Evolutionary conservation across 306 rosid genomes (phyloP).

Genomic region (Inga oerstediana): DNA sequence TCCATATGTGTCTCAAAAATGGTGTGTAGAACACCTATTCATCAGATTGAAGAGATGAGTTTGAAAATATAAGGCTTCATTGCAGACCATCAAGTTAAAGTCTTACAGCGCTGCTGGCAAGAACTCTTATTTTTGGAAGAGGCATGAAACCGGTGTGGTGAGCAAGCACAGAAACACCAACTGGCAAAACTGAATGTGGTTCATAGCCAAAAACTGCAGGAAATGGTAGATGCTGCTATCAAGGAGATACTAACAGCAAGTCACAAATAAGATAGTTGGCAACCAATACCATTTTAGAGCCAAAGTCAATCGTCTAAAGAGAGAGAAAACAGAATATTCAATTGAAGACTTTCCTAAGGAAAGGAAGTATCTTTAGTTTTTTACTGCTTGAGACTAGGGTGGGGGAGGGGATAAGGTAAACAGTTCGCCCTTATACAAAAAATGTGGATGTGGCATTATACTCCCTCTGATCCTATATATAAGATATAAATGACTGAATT

Average conservation of each 20-base stretch:
- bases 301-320: not conserved
- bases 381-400: not conserved
- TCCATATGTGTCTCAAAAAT: conserved; percentile 93
- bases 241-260: conserved; percentile 21
- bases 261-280: conserved; percentile 10
- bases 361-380: no score
- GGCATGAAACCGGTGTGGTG: conserved; percentile 91
- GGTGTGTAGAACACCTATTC: conserved; percentile 86
- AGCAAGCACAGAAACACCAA: conserved; percentile 83
- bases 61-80: conserved; percentile 21
- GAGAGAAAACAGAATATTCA: not conserved
- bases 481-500: no score
- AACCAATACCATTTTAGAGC: not conserved
- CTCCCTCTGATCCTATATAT: not conserved
- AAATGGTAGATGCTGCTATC: conserved; percentile 6
- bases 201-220: conserved; percentile 87
- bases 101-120: conserved; percentile 95
- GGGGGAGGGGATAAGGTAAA: not conserved
- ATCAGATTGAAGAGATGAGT: conserved; percentile 29
- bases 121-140: conserved; percentile 84
- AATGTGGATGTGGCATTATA: not conserved
- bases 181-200: conserved; percentile 94
- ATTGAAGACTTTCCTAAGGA: not conserved
- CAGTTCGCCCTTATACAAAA: not conserved
- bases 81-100: conserved; percentile 31